Base-by-base conservation (phyloP, 768 basidiomycete species). In the Tulasnella sp. region DNA sequence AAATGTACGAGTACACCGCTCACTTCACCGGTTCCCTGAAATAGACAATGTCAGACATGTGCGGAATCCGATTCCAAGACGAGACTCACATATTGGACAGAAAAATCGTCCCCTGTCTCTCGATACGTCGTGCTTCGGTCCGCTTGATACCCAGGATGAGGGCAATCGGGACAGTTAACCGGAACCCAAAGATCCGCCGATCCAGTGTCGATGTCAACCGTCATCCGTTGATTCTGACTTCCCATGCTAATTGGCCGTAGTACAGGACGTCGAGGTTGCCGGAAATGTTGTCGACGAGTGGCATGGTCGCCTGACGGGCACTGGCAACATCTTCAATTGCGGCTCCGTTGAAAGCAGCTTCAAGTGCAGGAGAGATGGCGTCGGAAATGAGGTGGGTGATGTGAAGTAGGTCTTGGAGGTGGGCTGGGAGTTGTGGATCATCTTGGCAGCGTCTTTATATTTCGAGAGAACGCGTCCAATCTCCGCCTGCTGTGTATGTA, bases 131-230 rank as follows among this genome's bases (percentile, higher is more conserved):
- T 84, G 82, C 90, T 91, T 21, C 81, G 80, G 6, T 77, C 78
- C 2, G 86, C 80, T 31, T 86, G 80, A n/a, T 77, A 77, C 2
- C 76, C 58, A 21, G 27, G 52, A 24, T 71, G 76, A 10, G 52
- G 76, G 18, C 76, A 77, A n/a, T 62, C 39, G 0, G 62, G 56
- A 39, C 76, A 77, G 14, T 34, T n/a, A 7, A 77, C 76, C 6
- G 76, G 76, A 38, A 68, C 83, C 90, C 92, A 93, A 24, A 91
- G 86, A 83, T 93, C 92, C 44, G 89, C 86, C 12, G 90, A 91
- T 74, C 92, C 91, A 3, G 92, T 93, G 83, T 93, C 92, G 81
- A 93, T 85, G 83, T 91, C 89, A 42, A 93, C 87, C 3, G 87
- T 85, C 24, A 93, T 82, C 34, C 81, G 76, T 83, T 92, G 91